Evolutionary conservation across 2,329 filamentous ascomycete species (phyloP).

Genomic region (Zasmidium angulare): DNA sequence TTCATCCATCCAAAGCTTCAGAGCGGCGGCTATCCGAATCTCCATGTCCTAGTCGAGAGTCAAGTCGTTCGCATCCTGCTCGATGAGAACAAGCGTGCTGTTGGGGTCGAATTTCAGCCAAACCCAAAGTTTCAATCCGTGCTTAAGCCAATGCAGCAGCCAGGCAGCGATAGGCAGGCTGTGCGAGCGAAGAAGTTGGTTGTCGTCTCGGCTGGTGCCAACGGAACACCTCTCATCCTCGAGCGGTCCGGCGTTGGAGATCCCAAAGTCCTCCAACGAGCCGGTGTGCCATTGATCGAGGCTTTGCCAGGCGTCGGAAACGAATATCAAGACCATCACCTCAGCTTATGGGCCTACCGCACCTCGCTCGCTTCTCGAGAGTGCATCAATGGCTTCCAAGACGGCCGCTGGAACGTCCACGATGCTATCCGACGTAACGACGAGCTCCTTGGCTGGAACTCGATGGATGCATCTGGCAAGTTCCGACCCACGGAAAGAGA

Average conservation of each 20-base stretch:
- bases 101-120: conserved; percentile 59
- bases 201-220: too few relatives aligned
- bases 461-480: conserved; percentile 54
- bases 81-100: conserved; percentile 46
- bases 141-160: background rate
- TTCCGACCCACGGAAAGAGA: conserved; percentile 56
- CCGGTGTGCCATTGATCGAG: conserved; percentile 30
- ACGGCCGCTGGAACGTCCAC: conserved; percentile 47
- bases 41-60: conserved; percentile 59
- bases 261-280: conserved; percentile 14
- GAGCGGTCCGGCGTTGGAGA: conserved; percentile 62
- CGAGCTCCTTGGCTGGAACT: conserved; percentile 58
- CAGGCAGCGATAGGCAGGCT: conserved; percentile 13
- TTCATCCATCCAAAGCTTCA: conserved; percentile 57
- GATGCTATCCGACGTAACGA: conserved; percentile 49
- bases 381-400: conserved; percentile 54
- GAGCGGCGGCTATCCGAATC: conserved; percentile 53
- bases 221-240: conserved; percentile 52
- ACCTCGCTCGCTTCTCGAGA: conserved; percentile 46
- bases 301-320: conserved; percentile 14
- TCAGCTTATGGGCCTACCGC: conserved; percentile 54
- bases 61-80: conserved; percentile 49
- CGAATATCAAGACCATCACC: conserved; percentile 33
- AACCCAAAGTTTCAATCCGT: conserved; percentile 25
- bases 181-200: conserved; percentile 60